Conservation (phyloP, 1,284 basidiomycete species). For the Sporisorium graminicola region DNA sequence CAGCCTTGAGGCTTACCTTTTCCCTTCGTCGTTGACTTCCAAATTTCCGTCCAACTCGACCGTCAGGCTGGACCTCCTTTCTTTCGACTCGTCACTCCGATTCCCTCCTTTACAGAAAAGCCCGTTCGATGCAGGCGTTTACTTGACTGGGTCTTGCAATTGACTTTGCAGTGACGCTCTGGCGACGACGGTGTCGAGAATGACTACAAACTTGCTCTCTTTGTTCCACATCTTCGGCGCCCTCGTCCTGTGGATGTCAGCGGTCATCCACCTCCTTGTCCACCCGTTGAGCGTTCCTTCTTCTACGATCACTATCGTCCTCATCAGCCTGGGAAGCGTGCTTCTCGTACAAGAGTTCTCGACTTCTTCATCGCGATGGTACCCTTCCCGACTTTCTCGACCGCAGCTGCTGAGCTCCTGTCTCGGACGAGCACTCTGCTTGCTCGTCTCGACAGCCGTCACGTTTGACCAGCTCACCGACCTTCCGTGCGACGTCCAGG, state of each 20-base stretch:
- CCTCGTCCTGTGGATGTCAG: background rate
- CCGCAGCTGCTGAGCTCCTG: slow-evolving; percentile 1
- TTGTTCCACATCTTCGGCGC: slow-evolving; percentile 17
- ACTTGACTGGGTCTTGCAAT: background rate
- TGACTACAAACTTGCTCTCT: background rate
- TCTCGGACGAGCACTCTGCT: slow-evolving; percentile 4
- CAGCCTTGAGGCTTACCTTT: no score
- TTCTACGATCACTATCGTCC: slow-evolving; percentile 7
- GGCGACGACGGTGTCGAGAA: slow-evolving; percentile 3
- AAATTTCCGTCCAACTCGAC: background rate
- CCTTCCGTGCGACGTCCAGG: slow-evolving; percentile 9
- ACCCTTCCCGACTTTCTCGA: background rate
- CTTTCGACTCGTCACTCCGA: background rate
- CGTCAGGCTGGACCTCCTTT: background rate
- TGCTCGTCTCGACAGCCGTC: slow-evolving; percentile 7
- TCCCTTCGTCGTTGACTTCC: no score
- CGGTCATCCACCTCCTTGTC: slow-evolving; percentile 11
- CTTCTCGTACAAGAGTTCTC: slow-evolving; percentile 15
- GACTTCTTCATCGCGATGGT: background rate
- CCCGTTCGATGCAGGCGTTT: background rate
- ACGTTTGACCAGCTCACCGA: slow-evolving; percentile 16
- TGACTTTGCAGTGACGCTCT: background rate
- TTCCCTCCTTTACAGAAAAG: background rate
- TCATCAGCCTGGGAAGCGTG: background rate
- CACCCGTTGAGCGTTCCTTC: slow-evolving; percentile 16